A percentile compares a stretch with the other conserved stretches of the same genome.
Conservation (phyloP, 495 filamentous ascomycete species). For the Sabuloglossum arenarium region DNA sequence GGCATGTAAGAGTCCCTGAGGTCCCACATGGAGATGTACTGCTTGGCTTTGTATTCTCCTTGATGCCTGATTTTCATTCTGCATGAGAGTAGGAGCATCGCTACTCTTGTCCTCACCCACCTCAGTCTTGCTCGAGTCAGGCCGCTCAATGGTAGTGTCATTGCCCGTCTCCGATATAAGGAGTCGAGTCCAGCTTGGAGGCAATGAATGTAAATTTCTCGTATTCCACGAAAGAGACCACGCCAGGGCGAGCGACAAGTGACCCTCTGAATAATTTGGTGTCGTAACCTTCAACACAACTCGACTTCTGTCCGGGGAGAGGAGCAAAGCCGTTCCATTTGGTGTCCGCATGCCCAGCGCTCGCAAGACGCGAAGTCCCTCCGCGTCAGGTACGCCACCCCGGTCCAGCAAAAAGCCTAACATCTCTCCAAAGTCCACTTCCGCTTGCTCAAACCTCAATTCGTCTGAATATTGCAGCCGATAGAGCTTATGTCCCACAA, state of each 20-base stretch:
- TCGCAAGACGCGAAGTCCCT: conserved; percentile 35
- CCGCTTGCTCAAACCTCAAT: conserved; percentile 40
- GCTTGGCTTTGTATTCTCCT: neutral
- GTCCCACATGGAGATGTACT: neutral
- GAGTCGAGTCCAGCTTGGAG: conserved; percentile 40
- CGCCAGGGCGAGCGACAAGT: conserved; percentile 30
- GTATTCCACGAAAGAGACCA: conserved; percentile 39
- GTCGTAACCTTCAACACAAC: conserved; percentile 32
- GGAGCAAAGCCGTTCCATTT: conserved; percentile 33
- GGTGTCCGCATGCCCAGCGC: conserved; percentile 42
- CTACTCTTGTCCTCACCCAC: neutral
- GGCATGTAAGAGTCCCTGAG: neutral
- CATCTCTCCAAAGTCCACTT: conserved; percentile 39
- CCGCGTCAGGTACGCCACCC: conserved; percentile 35
- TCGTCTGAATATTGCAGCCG: conserved; percentile 44
- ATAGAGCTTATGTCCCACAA: conserved; percentile 36
- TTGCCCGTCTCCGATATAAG: conserved; percentile 7
- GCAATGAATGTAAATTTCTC: conserved; percentile 28
- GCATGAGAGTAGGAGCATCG: neutral
- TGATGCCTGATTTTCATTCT: neutral
- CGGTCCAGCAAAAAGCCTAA: conserved; percentile 39
- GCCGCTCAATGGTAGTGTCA: neutral
- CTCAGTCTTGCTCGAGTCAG: neutral
- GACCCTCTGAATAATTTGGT: conserved; percentile 39
- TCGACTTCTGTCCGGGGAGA: conserved; percentile 28